Conservation (phyloP, 768 basidiomycete genomes). For the Dacryopinax spathularia region DNA sequence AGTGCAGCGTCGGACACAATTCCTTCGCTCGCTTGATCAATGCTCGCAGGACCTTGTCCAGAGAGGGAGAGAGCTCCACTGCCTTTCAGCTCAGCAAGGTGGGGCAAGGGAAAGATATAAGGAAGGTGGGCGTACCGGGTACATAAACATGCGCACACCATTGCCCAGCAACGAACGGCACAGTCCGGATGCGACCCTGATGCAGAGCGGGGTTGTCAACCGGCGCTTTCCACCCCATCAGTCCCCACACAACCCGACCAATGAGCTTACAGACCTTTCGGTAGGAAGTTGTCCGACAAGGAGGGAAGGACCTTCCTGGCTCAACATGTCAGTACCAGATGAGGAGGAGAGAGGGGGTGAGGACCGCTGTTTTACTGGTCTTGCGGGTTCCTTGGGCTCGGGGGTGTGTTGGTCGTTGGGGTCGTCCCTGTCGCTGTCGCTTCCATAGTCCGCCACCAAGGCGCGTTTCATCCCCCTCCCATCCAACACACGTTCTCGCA, state of each 20-base stretch:
- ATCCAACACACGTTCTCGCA: no score
- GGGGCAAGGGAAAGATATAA: not conserved
- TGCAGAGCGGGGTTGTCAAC: constrained; percentile 64
- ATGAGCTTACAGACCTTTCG: not conserved
- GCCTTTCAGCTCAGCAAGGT: constrained; percentile 19
- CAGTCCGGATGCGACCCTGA: constrained; percentile 64
- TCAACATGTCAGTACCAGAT: no score
- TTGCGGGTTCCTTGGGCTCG: not conserved
- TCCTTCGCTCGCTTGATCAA: constrained; percentile 33
- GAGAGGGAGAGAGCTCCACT: constrained; percentile 23
- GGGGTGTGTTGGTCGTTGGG: not conserved
- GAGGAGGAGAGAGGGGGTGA: not conserved
- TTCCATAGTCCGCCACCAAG: not conserved
- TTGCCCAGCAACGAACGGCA: constrained; percentile 76
- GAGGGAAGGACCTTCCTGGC: not conserved
- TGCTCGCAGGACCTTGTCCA: constrained; percentile 35
- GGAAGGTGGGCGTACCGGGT: constrained; percentile 28
- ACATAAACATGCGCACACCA: constrained; percentile 69
- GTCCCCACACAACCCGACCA: not conserved
- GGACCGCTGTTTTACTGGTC: not conserved
- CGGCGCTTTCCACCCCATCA: constrained; percentile 24
- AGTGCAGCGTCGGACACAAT: constrained; percentile 35
- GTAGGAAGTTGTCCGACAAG: not conserved
- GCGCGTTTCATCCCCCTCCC: not conserved
- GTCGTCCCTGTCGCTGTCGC: not conserved